Evolutionary conservation across 306 rosid species (phyloP).

Genomic region (Nissolia schottii): DNA sequence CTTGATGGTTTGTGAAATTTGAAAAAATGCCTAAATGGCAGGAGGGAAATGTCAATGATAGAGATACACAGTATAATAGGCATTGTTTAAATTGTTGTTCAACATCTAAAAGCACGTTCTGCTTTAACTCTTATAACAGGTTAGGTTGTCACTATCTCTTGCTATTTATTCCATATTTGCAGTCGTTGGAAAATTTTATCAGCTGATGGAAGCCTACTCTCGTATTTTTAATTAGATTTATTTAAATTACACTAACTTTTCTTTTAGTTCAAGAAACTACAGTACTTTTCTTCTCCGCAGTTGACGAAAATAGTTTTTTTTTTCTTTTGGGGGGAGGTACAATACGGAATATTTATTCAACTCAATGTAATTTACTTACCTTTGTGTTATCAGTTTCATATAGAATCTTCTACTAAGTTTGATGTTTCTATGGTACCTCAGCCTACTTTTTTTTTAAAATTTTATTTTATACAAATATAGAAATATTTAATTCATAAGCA

Average conservation of each 20-base stretch:
- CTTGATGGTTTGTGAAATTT: conserved; percentile 15
- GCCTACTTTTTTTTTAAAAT: too few species aligned
- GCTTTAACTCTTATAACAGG: not conserved
- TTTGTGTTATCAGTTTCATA: too few species aligned
- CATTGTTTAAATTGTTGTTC: conserved; percentile 3
- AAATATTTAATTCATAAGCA: too few species aligned
- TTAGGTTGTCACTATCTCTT: conserved; percentile 11
- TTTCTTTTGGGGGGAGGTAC: too few species aligned
- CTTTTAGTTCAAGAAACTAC: not conserved
- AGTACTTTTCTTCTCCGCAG: not conserved
- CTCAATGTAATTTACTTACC: not conserved
- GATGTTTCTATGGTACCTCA: too few species aligned
- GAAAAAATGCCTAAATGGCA: conserved; percentile 15
- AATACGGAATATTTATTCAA: not conserved
- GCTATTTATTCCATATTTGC: not conserved
- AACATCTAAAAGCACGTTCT: not conserved
- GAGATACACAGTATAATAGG: not conserved
- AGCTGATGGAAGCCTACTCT: not conserved
- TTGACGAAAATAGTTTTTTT: not conserved
- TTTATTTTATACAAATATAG: too few species aligned
- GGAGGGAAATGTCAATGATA: conserved; percentile 12
- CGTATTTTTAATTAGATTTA: not conserved
- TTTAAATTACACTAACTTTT: not conserved
- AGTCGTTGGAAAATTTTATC: not conserved
- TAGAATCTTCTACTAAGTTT: too few species aligned